Percentiles rank a stretch among this genome's conserved stretches.
Conservation (phyloP, 1,139 yeast species). For the Diutina mesorugosa region DNA sequence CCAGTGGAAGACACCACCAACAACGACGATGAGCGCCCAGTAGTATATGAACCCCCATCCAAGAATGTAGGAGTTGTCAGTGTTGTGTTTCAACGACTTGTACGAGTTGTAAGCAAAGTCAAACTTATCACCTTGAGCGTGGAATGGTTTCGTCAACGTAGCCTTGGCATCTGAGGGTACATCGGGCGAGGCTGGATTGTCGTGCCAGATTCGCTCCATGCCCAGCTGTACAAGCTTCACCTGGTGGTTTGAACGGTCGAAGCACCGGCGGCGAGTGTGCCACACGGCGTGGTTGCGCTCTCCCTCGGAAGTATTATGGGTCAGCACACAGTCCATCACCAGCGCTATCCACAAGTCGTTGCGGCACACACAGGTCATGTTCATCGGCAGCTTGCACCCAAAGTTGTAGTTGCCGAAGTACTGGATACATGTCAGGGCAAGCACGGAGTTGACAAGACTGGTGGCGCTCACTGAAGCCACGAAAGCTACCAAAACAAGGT, state of each 20-base stretch:
- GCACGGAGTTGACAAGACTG: conserved; percentile 6
- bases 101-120: conserved; percentile 3
- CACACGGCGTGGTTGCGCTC: conserved; percentile 6
- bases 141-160: background rate
- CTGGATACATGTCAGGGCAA: conserved; percentile 8
- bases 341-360: conserved; percentile 8
- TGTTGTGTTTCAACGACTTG: conserved; percentile 7
- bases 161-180: background rate
- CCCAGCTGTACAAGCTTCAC: conserved; percentile 4
- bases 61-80: conserved; percentile 7
- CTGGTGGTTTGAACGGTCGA: conserved; percentile 5
- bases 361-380: conserved; percentile 6
- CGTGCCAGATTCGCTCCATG: conserved; percentile 3
- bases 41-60: conserved; percentile 8
- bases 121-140: background rate
- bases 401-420: conserved; percentile 7
- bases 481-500: background rate
- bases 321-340: conserved; percentile 6
- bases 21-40: conserved; percentile 6
- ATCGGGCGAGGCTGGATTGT: background rate
- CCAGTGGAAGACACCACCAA: conserved; percentile 5
- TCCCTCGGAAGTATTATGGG: conserved; percentile 4
- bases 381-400: conserved; percentile 8
- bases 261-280: conserved; percentile 6
- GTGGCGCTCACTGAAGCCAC: background rate